A percentile compares a stretch with the other conserved stretches of the same genome.
Conservation (phyloP, 129 eudicot genomes). For the Erigeron canadensis region DNA sequence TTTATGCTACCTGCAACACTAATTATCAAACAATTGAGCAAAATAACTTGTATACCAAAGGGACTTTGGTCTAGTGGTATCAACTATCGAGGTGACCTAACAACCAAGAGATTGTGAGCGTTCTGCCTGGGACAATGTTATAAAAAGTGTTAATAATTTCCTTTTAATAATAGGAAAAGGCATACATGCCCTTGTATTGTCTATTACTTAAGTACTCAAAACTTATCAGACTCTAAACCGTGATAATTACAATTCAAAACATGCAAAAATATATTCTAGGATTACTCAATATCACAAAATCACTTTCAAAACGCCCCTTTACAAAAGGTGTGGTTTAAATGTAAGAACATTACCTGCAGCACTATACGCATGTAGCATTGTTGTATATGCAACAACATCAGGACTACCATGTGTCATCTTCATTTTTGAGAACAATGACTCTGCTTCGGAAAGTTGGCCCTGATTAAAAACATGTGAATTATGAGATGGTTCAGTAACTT, state of each 20-base stretch:
- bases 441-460: conserved; percentile 78
- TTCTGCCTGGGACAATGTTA: no score
- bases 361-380: conserved; percentile 81
- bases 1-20: background rate
- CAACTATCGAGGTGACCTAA: no score
- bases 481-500: conserved; percentile 15
- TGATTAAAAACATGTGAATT: conserved; percentile 23
- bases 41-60: no score
- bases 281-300: conserved; percentile 2
- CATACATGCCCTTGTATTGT: no score
- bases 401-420: conserved; percentile 58
- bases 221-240: background rate
- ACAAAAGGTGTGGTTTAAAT: background rate
- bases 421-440: conserved; percentile 70
- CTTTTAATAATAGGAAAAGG: no score
- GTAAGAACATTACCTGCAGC: conserved; percentile 52
- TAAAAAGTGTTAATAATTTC: no score
- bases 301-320: background rate
- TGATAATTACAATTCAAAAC: background rate
- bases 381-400: conserved; percentile 86
- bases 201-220: background rate
- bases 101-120: no score
- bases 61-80: no score
- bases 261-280: background rate
- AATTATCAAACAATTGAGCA: background rate